Conservation (phyloP, 495 filamentous ascomycete species). For the Clavariopsis aquatica region DNA sequence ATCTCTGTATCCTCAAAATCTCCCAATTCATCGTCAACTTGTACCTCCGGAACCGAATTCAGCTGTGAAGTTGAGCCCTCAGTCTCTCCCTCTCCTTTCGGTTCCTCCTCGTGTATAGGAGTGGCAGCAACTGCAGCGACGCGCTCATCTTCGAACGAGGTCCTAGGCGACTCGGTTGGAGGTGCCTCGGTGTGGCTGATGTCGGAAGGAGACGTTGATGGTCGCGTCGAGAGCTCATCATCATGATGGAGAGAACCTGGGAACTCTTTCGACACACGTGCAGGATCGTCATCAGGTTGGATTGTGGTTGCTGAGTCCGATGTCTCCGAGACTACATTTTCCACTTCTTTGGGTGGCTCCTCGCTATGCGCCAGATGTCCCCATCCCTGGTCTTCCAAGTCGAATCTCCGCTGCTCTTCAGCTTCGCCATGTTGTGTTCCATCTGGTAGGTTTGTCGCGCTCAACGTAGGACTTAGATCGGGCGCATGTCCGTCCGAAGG, state of each 20-base stretch:
- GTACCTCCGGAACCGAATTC: background rate
- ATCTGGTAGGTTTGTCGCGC: background rate
- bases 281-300: constrained; percentile 17
- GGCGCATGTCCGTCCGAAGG: constrained; percentile 8
- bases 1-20: constrained; percentile 25
- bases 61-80: background rate
- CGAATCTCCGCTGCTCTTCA: background rate
- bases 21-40: constrained; percentile 26
- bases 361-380: constrained; percentile 5
- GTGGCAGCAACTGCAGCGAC: background rate
- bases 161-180: constrained; percentile 30
- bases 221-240: constrained; percentile 36
- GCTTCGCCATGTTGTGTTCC: background rate
- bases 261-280: background rate
- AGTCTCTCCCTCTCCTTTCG: background rate
- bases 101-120: background rate
- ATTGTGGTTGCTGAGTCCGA: constrained; percentile 34
- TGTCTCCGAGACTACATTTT: constrained; percentile 23
- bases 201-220: constrained; percentile 39
- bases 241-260: constrained; percentile 5
- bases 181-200: constrained; percentile 27
- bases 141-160: constrained; percentile 37
- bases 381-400: constrained; percentile 10
- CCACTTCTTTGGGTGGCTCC: background rate
- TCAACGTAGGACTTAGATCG: background rate